Conservation (phyloP, 768 basidiomycete species). For the Russula compacta region DNA sequence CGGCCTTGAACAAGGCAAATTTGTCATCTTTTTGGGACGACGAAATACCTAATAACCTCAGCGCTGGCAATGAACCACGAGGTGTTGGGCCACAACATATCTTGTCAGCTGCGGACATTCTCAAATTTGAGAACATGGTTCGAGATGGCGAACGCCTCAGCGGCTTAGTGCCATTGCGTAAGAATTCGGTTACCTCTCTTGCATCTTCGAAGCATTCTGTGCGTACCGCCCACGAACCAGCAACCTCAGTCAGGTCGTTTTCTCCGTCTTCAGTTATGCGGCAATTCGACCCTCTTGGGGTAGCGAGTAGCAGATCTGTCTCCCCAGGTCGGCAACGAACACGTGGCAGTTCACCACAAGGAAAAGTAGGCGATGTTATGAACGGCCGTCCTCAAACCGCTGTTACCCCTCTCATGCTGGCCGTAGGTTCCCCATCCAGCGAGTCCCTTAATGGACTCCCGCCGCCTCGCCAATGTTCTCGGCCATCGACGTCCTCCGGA, state of each 20-base stretch:
- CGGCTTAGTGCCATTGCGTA: constrained; percentile 10
- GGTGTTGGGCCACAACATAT: constrained; percentile 59
- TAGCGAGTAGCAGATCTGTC: neutral
- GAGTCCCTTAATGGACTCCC: constrained; percentile 34
- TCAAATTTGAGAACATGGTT: constrained; percentile 45
- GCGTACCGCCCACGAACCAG: neutral
- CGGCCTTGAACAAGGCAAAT: neutral
- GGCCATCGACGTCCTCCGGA: constrained; percentile 16
- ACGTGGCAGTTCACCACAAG: constrained; percentile 3
- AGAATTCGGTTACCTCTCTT: constrained; percentile 10
- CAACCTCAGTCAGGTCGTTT: neutral
- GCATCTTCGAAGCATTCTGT: constrained; percentile 1
- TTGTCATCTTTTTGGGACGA: constrained; percentile 44
- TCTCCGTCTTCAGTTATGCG: constrained; percentile 6
- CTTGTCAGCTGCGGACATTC: constrained; percentile 58
- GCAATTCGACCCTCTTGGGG: neutral
- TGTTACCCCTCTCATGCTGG: neutral
- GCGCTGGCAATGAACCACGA: constrained; percentile 27
- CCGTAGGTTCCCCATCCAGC: constrained; percentile 15
- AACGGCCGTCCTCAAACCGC: constrained; percentile 1
- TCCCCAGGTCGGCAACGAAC: neutral
- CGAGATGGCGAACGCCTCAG: constrained; percentile 26
- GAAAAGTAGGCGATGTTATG: neutral
- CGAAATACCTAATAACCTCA: constrained; percentile 29
- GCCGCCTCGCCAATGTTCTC: constrained; percentile 37